These are phyloP conservation scores for Sporothrix humicola DNA, from an alignment of 2,329 filamentous ascomycete genomes.

Conservation along the genomic window DNA sequence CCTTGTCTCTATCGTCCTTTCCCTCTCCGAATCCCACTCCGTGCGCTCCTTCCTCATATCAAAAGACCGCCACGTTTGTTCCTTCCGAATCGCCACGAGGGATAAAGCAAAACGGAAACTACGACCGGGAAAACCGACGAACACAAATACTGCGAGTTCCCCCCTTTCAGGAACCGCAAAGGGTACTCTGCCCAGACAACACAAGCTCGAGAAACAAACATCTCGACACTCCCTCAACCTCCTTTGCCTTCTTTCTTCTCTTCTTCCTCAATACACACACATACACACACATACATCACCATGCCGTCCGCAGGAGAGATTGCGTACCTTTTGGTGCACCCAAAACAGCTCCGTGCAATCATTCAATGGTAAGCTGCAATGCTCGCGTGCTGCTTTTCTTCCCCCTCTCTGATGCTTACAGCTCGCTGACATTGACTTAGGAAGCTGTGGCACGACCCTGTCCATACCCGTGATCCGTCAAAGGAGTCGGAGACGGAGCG, in stretches of 20 bases:
- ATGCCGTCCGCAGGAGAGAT: constrained; percentile 62
- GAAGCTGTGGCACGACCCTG: constrained; percentile 96
- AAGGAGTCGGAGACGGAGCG: constrained; percentile 77
- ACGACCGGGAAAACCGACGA: constrained; percentile 7
- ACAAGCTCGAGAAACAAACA: neutral
- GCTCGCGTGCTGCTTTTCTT: constrained; percentile 26
- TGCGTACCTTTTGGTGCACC: constrained; percentile 76
- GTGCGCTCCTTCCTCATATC: constrained; percentile 9
- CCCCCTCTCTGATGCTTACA: neutral
- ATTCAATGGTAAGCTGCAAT: constrained; percentile 78
- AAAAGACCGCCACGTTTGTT: neutral
- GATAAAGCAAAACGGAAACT: constrained; percentile 17
- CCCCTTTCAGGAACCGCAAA: constrained; percentile 19
- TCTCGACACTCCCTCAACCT: neutral
- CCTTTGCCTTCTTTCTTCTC: neutral
- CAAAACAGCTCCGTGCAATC: constrained; percentile 77
- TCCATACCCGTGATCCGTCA: constrained; percentile 78
- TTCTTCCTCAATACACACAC: neutral
- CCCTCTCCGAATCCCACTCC: neutral
- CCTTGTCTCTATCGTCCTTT: neutral
- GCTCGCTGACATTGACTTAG: constrained; percentile 51
- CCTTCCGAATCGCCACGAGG: constrained; percentile 18
- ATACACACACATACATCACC: constrained; percentile 47
- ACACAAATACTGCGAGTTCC: constrained; percentile 22
- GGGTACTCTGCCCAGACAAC: neutral